Evolutionary conservation across 352 stramenopile genomes (phyloP), one percentile per base, ranked within the genome.

Genomic region (Salisapilia sapeloensis): DNA sequence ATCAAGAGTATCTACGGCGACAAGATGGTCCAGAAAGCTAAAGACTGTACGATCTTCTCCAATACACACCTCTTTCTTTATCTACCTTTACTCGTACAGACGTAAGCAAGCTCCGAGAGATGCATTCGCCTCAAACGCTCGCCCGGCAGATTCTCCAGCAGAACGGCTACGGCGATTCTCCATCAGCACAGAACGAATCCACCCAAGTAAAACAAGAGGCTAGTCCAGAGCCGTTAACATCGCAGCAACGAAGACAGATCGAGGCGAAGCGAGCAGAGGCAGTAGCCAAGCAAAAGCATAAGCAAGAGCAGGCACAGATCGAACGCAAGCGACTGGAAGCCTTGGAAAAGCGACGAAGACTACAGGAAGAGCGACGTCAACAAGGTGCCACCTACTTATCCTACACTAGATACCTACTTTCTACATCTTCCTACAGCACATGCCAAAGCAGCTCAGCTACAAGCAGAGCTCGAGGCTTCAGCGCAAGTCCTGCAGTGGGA

Each of bases 11-110:
- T 54, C 4, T 86, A 83, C 33, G 67, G 70, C 11, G 50, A 75
- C 14, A 85, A 81, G 37, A 82, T 86, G 41, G 31, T 81, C 18
- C 33, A 16, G 7, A 78, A 79, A 33, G 65, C 70, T 2, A 82
- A 63, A 47, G 46, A 37, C 5, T 90, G 74, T 86, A 46, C 6
- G 48, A 35, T 8, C 27, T 19, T 29, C 10, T 7, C 14, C 28
- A 17, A n/a, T n/a, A n/a, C n/a, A n/a, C n/a, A n/a, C n/a, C n/a
- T n/a, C n/a, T n/a, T n/a, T n/a, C n/a, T n/a, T n/a, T n/a, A n/a
- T n/a, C n/a, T n/a, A n/a, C n/a, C n/a, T n/a, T n/a, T n/a, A n/a
- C n/a, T n/a, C n/a, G n/a, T n/a, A n/a, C n/a, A n/a, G n/a, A n/a
- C n/a, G n/a, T n/a, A n/a, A n/a, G n/a, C n/a, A n/a, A n/a, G n/a